Base-by-base conservation (phyloP, 2,329 filamentous ascomycete genomes). In the Incumbomyces lentus region DNA sequence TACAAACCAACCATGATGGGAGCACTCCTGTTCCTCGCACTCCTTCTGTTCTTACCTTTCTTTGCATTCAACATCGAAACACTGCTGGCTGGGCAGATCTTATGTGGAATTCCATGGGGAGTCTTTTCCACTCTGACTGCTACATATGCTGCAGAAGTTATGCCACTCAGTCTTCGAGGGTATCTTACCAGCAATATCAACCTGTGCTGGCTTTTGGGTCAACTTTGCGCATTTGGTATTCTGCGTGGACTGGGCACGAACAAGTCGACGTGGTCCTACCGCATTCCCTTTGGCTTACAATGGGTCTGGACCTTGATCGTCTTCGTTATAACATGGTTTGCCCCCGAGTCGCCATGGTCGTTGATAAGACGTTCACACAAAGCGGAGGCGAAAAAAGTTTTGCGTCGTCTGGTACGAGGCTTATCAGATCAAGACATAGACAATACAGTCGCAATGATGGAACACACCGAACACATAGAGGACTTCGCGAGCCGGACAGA, bases 31-130 rank as follows among this genome's bases (percentile, higher is more conserved):
- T n/a, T n/a, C n/a, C n/a, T n/a, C n/a, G 60, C 71, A 12, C 72
- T 67, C 29, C 82, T 81, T 57, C 79, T 80, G 26, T 67, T 77
- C 50, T 72, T 82, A 55, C 78, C 80, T 59, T 83, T 82, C 64
- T 82, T 79, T 12, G 79, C 78, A 1, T 69, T 75, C 52, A 78
- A 74, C 50, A 70, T 81, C 17, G 64, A 73, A 51, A 70, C 74
- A 2, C 68, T 82, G 16, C 69, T 82, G 31, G 73, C 72, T 2
- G 78, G 76, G 22, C 77, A 82, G 59, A 74, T 82, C 33, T 66
- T 82, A 2, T 79, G 75, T 54, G 80, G 79, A 43, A 74, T 81
- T 37, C 76, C 76, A 0, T 79, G 75, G 62, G 64, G 64, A 18
- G 55, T 62, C n/a, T 67, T 80, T 62, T 74, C 77, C 51, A 73